Percentiles rank a stretch among this genome's conserved stretches.
Conservation (phyloP, 148 eudicot species). For the Bassia scoparia region DNA sequence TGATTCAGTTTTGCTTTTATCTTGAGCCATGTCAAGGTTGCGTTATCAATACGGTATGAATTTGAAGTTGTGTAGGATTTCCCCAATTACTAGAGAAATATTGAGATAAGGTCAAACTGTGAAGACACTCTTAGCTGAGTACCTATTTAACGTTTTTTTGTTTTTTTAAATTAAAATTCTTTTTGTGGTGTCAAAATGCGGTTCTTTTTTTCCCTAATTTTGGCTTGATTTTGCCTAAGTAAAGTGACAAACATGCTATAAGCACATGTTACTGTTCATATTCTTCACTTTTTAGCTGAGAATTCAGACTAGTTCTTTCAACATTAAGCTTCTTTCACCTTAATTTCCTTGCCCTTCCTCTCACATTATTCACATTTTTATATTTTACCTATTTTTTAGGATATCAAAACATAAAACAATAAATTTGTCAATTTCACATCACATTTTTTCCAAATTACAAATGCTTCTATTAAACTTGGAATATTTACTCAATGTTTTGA, state of each 20-base stretch:
- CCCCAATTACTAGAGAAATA: conserved; percentile 37
- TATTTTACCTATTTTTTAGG: too few species aligned
- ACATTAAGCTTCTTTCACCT: not conserved
- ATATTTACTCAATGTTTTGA: too few species aligned
- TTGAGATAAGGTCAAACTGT: conserved; percentile 51
- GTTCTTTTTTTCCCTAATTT: not conserved
- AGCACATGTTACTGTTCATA: conserved; percentile 9
- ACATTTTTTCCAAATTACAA: too few species aligned
- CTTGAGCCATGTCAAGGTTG: conserved; percentile 13
- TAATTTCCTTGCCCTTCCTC: too few species aligned
- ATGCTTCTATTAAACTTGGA: too few species aligned
- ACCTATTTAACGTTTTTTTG: conserved; percentile 1
- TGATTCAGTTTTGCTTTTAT: conserved; percentile 11
- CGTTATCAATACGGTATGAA: conserved; percentile 24
- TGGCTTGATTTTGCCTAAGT: conserved; percentile 20
- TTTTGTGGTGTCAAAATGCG: not conserved
- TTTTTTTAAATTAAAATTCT: not conserved
- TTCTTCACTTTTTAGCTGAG: conserved; percentile 1
- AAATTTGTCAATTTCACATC: too few species aligned
- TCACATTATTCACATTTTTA: too few species aligned
- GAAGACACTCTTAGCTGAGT: conserved; percentile 27
- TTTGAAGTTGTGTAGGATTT: conserved; percentile 30
- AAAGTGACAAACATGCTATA: conserved; percentile 19
- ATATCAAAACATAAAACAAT: too few species aligned
- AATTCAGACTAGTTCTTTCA: not conserved